Evolutionary conservation across 805 yeast genomes (phyloP), one percentile per base, ranked within the genome.

Genomic region (Ogataea trehaloabstinens): DNA sequence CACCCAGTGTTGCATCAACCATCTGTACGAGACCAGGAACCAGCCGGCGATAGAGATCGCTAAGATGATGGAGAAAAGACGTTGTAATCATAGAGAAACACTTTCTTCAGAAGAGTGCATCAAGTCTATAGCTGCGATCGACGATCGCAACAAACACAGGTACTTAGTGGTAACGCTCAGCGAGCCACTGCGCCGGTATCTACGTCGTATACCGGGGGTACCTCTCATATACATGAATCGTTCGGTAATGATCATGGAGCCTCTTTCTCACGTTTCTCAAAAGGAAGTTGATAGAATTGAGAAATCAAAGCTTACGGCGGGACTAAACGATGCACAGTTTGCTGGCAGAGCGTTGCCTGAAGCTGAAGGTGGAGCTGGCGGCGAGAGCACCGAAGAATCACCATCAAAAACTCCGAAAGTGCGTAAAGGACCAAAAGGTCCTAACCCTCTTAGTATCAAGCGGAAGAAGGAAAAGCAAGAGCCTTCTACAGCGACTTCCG

Each of bases 231-330:
- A 85, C 60, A 80, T 93, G 78, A 82, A 85, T 55, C 73, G 96
- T 44, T 79, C 96, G 1, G 99, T 93, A 13, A 86, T 93, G 91
- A 81, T 93, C 19, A 80, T 93, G 93, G 99, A 93, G 63, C 96
- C 97, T 6, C 66, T 89, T 49, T 85, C 95, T 37, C 74, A 73
- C 27, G 85, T 86, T 5, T 83, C 91, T 30, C 70, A 68, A 10
- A 60, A 56, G 31, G 68, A 71, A 12, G 77, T 79, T 38, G 55
- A 55, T 32, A 51, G 61, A 20, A 66, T 72, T 28, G 99, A 93
- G 61, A 58, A 66, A 1, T 68, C 71, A 31, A 93, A 93, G 54
- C 68, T 93, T 36, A 76, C 76, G 3, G 75, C 73, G 18, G 98
- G 98, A 0, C 72, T 93, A 58, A 91, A 93, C 56, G 82, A 80